Base-by-base conservation (phyloP, 805 yeast genomes). In the Kurtzmaniella cleridarum region DNA sequence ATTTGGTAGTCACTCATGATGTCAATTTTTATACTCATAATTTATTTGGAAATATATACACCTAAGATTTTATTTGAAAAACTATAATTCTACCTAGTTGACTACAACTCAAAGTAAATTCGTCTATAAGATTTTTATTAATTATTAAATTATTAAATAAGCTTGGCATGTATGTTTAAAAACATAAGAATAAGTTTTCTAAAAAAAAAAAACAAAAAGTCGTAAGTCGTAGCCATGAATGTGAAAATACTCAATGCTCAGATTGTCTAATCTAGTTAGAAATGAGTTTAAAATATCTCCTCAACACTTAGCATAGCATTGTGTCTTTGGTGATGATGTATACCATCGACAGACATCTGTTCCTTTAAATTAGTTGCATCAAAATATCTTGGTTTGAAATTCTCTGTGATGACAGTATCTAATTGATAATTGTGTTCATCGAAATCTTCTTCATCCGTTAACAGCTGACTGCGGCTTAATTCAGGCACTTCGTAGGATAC, bases 291-390 rank as follows among this genome's bases (percentile, higher is more conserved):
- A 38, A 66, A 59, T 6, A 71, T 62, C 41, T 67, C 72, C 35
- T 54, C 65, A 42, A 72, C 46, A 4, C 73, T 62, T 26, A 69
- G 58, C 16, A 57, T 48, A 3, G 74, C 71, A 36, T 56, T 50
- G 35, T 45, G 45, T 39, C 63, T 47, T 35, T 49, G 57, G 35
- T 57, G 63, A 35, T 41, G 44, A 43, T 36, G 20, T 27, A 17
- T 20, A 5, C 24, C 8, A 8, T 20, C 37, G 36, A 26, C 37
- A 38, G 32, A 38, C 35, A 29, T 29, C 27, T 26, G 37, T 8
- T 35, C 34, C 7, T 30, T 34, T 17, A 34, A 29, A 16, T 27
- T 20, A 13, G 31, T 43, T 8, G 36, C 28, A n/a, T 30, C 38
- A 16, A 20, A 16, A 24, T 20, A 33, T 23, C 34, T 15, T n/a